Evolutionary conservation across 2,329 filamentous ascomycete genomes (phyloP).

Genomic region (Clonostachys chloroleuca): DNA sequence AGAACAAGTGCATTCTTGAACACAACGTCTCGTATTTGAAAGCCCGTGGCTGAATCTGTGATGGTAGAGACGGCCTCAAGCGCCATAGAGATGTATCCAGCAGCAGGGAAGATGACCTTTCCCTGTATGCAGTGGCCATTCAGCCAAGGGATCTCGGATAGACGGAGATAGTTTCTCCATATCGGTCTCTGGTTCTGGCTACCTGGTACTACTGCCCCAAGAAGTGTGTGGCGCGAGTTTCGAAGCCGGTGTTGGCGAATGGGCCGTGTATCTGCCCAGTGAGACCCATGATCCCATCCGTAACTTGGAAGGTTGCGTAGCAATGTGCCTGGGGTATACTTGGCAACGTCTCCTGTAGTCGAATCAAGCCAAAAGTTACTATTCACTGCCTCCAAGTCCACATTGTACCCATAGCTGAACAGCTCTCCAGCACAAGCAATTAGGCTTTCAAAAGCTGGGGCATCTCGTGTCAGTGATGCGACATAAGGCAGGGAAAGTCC

Average conservation of each 20-base stretch:
- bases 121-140: constrained; percentile 18
- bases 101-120: constrained; percentile 20
- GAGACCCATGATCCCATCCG: constrained; percentile 26
- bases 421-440: constrained; percentile 2
- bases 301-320: constrained; percentile 23
- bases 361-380: constrained; percentile 32
- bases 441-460: neutral
- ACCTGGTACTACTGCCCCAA: constrained; percentile 23
- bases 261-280: constrained; percentile 23
- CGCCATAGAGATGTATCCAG: constrained; percentile 25
- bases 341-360: constrained; percentile 15
- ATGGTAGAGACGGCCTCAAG: constrained; percentile 17
- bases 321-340: constrained; percentile 6
- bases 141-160: constrained; percentile 22
- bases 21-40: neutral
- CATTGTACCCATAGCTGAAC: constrained; percentile 19
- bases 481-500: neutral
- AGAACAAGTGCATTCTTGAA: constrained; percentile 12
- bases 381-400: constrained; percentile 25
- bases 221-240: constrained; percentile 15
- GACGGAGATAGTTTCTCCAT: constrained; percentile 22
- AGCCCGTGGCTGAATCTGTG: neutral
- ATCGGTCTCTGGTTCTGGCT: constrained; percentile 27
- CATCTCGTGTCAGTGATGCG: constrained; percentile 13
- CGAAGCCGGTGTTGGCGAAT: constrained; percentile 18